Evolutionary conservation across 768 basidiomycete species (phyloP).

Genomic region (Hygrophorus russula): DNA sequence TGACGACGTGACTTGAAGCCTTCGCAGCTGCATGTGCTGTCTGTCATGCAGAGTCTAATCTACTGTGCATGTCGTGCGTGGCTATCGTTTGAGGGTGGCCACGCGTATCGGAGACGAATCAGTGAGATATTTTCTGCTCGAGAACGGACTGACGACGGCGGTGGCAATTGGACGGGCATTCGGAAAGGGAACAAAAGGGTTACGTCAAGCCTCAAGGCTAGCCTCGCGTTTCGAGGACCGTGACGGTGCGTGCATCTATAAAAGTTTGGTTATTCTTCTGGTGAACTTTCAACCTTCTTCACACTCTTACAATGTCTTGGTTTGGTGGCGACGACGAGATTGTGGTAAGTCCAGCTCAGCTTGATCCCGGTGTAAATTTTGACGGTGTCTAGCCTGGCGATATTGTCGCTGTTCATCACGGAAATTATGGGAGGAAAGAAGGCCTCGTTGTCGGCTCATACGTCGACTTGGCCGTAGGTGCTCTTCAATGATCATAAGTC

Average conservation of each 20-base stretch:
- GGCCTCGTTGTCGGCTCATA: slow-evolving; percentile 74
- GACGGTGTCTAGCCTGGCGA: slow-evolving; percentile 52
- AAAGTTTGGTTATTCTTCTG: slow-evolving; percentile 24
- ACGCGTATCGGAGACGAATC: no score
- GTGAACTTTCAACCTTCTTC: slow-evolving; percentile 9
- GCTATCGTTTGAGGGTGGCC: no score
- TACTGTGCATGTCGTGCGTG: no score
- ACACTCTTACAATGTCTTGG: slow-evolving; percentile 20
- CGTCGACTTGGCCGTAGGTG: slow-evolving; percentile 55
- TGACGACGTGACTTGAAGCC: slow-evolving; percentile 8
- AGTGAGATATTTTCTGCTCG: no score
- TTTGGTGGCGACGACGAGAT: slow-evolving; percentile 27
- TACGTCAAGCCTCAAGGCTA: slow-evolving; percentile 34
- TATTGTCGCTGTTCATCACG: slow-evolving; percentile 66
- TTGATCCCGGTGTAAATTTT: background rate
- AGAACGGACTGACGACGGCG: no score
- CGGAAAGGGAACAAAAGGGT: no score
- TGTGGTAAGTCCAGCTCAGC: slow-evolving; percentile 9
- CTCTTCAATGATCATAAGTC: background rate
- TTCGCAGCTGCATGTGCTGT: no score
- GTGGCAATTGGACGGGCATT: no score
- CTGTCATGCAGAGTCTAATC: no score
- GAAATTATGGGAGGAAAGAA: slow-evolving; percentile 52
- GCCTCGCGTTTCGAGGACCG: slow-evolving; percentile 30
- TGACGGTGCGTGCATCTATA: slow-evolving; percentile 30